Percentiles rank a stretch among this genome's conserved stretches.
Evolutionary conservation across 1,284 basidiomycete species (phyloP).

Genomic region (Trametes sp.): DNA sequence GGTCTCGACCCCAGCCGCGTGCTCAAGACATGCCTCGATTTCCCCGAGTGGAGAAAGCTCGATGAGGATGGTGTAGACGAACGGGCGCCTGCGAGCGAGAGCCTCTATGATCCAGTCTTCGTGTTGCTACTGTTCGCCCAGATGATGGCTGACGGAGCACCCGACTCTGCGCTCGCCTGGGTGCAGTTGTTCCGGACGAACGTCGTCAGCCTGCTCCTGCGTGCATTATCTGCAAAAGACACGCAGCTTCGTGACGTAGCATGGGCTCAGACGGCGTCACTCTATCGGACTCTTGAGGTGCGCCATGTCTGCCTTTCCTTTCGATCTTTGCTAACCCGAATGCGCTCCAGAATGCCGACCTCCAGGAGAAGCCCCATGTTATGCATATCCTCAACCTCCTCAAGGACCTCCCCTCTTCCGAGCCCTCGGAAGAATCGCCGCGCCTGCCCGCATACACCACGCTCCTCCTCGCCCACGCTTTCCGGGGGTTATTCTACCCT

Average conservation of each 20-base stretch:
- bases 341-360: conserved; percentile 58
- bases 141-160: conserved; percentile 63
- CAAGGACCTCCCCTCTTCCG: conserved; percentile 60
- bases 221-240: conserved; percentile 77
- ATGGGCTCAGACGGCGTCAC: conserved; percentile 56
- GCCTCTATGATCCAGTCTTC: conserved; percentile 86
- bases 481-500: conserved; percentile 83
- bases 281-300: conserved; percentile 68
- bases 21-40: conserved; percentile 77
- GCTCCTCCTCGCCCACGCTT: conserved; percentile 80
- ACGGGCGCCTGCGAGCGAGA: conserved; percentile 41
- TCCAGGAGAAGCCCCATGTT: conserved; percentile 86
- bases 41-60: conserved; percentile 66
- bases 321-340: conserved; percentile 2
- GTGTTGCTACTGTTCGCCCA: conserved; percentile 73
- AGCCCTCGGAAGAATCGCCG: conserved; percentile 45
- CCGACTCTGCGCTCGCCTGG: conserved; percentile 77
- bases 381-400: conserved; percentile 79
- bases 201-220: conserved; percentile 76
- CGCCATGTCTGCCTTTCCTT: conserved; percentile 26
- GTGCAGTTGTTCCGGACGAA: conserved; percentile 88
- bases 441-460: conserved; percentile 81
- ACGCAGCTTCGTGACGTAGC: conserved; percentile 64
- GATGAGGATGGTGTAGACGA: conserved; percentile 43
- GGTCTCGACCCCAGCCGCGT: conserved; percentile 75